phyloP scores from a whole-genome alignment of 106 monocot species.

The Triglochin maritima region DNA sequence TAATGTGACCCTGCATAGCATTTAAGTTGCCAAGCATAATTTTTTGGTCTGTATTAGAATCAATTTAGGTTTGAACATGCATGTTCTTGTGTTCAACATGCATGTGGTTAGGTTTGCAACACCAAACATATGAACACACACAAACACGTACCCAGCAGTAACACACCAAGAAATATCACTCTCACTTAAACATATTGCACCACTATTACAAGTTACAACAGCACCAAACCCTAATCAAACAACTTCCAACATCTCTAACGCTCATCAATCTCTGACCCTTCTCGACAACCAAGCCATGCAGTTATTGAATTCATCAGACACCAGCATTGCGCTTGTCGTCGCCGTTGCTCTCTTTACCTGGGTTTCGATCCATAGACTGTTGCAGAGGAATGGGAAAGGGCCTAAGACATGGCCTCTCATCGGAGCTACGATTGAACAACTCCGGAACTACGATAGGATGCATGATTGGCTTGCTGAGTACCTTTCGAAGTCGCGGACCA shows the following conservation, averaged over 20 bases:
- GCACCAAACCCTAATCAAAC: background rate
- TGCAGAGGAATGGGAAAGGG: conserved; percentile 39
- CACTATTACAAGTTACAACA: background rate
- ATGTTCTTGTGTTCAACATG: too few relatives aligned
- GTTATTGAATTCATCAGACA: background rate
- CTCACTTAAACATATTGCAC: background rate
- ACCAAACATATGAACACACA: conserved; percentile 1
- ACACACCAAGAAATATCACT: conserved; percentile 2
- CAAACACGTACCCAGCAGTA: background rate
- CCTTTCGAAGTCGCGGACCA: conserved; percentile 42
- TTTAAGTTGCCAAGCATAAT: too few relatives aligned
- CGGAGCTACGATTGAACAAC: conserved; percentile 57
- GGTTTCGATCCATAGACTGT: conserved; percentile 52
- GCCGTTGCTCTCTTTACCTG: conserved; percentile 35
- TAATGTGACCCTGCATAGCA: too few relatives aligned
- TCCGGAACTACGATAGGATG: conserved; percentile 79
- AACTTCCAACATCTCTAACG: background rate
- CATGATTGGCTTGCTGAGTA: conserved; percentile 86
- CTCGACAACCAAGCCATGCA: background rate
- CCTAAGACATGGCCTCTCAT: conserved; percentile 80
- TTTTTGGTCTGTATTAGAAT: too few relatives aligned
- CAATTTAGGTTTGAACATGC: too few relatives aligned
- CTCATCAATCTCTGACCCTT: background rate
- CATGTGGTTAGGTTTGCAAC: conserved; percentile 6
- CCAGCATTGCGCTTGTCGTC: conserved; percentile 7